Conservation (phyloP, 2,329 filamentous ascomycete species). For the Nigrospora osmanthi region DNA sequence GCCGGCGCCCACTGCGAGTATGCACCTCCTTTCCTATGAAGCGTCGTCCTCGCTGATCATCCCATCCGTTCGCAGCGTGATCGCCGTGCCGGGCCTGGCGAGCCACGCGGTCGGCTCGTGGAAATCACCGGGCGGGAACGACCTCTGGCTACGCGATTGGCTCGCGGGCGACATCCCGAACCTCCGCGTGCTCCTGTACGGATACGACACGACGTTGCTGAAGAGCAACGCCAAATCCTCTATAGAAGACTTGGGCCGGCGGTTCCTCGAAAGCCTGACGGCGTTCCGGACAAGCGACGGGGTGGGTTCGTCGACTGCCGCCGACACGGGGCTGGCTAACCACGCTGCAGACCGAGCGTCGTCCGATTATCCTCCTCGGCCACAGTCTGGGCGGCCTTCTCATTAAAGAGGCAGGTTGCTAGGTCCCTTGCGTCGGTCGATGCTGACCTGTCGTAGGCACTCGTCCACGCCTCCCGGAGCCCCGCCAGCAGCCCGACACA, state of each 20-base stretch:
- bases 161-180: slow-evolving; percentile 13
- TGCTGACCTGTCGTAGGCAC: slow-evolving; percentile 4
- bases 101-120: too few relatives aligned
- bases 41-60: slow-evolving; percentile 1
- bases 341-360: slow-evolving; percentile 4
- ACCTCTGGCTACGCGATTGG: too few relatives aligned
- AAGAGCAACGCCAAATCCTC: slow-evolving; percentile 12
- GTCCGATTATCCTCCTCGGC: slow-evolving; percentile 15
- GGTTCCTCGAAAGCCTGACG: slow-evolving; percentile 7
- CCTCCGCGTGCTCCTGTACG: slow-evolving; percentile 18
- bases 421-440: too few relatives aligned
- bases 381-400: slow-evolving; percentile 19
- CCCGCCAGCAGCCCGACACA: not conserved
- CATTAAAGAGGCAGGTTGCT: slow-evolving; percentile 14
- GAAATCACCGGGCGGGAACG: too few relatives aligned
- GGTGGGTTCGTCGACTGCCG: slow-evolving; percentile 2
- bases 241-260: slow-evolving; percentile 9
- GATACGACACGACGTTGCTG: slow-evolving; percentile 18
- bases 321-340: not conserved
- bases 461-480: slow-evolving; percentile 7
- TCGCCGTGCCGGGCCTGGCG: too few relatives aligned
- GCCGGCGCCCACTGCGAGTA: slow-evolving; percentile 5
- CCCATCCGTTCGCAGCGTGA: slow-evolving; percentile 8
- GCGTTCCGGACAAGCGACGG: slow-evolving; percentile 7
- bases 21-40: not conserved